These are phyloP conservation scores for Knufia fluminis DNA, from an alignment of 2,329 filamentous ascomycete genomes.

Conservation along the genomic window DNA sequence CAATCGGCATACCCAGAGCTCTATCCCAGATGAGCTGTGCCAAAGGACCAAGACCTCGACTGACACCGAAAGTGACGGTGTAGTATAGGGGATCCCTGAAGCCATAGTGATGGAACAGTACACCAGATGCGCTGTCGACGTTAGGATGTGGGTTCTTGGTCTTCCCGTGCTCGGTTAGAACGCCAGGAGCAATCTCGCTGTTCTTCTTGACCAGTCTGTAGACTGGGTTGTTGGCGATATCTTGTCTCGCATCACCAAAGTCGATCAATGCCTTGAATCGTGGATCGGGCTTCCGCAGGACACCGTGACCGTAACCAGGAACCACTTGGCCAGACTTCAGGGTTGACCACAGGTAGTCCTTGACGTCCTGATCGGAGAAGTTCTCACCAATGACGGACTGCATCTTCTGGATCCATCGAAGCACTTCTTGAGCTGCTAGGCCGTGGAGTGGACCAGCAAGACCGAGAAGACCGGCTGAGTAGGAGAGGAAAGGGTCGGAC, in stretches of 20 bases:
- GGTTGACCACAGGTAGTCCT: constrained; percentile 82
- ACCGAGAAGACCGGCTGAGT: constrained; percentile 90
- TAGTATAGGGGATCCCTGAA: constrained; percentile 98
- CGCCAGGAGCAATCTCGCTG: constrained; percentile 78
- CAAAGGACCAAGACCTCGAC: constrained; percentile 68
- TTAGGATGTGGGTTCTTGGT: constrained; percentile 98
- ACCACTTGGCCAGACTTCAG: constrained; percentile 91
- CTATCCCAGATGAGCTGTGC: constrained; percentile 96
- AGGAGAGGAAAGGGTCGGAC: constrained; percentile 89
- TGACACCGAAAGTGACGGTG: constrained; percentile 60
- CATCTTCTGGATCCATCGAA: constrained; percentile 96
- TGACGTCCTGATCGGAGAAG: constrained; percentile 73
- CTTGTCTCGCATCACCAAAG: constrained; percentile 74
- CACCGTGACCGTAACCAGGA: constrained; percentile 89
- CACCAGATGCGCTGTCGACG: constrained; percentile 85
- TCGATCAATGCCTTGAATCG: constrained; percentile 96
- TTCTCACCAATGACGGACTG: constrained; percentile 70
- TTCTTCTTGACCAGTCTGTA: constrained; percentile 93
- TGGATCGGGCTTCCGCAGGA: constrained; percentile 92
- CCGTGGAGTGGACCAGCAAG: constrained; percentile 90
- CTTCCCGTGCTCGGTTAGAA: constrained; percentile 92
- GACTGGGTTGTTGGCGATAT: constrained; percentile 78
- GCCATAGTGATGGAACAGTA: constrained; percentile 95
- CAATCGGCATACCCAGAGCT: constrained; percentile 85
- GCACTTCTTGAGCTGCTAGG: constrained; percentile 89